phyloP scores from a whole-genome alignment of 805 yeast genomes.

The Ogataea methanolica region DNA sequence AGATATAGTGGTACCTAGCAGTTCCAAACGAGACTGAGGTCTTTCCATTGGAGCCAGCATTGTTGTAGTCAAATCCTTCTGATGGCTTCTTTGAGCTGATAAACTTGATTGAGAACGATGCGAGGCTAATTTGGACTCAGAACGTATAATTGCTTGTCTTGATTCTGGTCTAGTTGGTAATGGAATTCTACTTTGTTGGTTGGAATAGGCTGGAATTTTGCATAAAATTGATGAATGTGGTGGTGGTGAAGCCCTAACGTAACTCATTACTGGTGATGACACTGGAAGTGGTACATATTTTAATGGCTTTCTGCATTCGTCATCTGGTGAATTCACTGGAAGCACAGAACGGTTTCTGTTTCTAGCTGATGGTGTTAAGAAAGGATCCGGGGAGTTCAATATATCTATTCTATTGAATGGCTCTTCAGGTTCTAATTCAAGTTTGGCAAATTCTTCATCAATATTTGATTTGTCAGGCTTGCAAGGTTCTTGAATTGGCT shows the following conservation, averaged over 20 bases:
- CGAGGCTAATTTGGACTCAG: slow-evolving; percentile 5
- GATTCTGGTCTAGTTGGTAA: slow-evolving; percentile 25
- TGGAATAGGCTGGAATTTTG: neutral
- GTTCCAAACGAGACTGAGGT: slow-evolving; percentile 13
- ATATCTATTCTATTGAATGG: slow-evolving; percentile 1
- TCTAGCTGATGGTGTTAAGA: slow-evolving; percentile 25
- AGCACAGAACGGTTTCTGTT: neutral
- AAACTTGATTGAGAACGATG: slow-evolving; percentile 2
- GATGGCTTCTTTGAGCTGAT: neutral
- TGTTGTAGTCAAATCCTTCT: neutral
- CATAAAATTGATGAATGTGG: neutral
- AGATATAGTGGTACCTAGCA: slow-evolving; percentile 3
- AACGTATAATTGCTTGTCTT: slow-evolving; percentile 15
- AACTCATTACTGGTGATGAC: neutral
- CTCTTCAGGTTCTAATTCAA: neutral
- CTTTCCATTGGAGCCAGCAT: slow-evolving; percentile 1
- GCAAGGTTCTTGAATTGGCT: neutral
- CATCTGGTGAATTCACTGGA: slow-evolving; percentile 2
- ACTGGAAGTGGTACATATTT: slow-evolving; percentile 26
- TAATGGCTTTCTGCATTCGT: slow-evolving; percentile 4
- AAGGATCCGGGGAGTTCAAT: slow-evolving; percentile 24
- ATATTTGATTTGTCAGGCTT: neutral
- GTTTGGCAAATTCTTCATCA: neutral
- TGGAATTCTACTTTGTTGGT: slow-evolving; percentile 18
- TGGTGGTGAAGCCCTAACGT: neutral